Evolutionary conservation across 371 early-diverging fungal genomes (phyloP), one percentile per base, ranked within the genome.

Genomic region (Zopfochytrium polystomum): DNA sequence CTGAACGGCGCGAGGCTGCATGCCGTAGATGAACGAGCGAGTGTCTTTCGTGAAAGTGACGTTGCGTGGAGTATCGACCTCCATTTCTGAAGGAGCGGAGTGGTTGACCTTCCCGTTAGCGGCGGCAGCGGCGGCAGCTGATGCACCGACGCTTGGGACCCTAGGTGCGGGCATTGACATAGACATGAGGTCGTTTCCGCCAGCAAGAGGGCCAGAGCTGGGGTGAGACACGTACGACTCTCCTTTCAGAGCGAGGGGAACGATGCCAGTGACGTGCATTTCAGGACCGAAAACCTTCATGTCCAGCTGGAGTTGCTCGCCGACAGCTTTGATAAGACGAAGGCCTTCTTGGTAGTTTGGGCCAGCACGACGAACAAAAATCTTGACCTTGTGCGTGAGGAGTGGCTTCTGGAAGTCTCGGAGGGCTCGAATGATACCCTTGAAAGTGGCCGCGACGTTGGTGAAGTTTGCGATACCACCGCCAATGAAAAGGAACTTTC

Each of bases 381-480:
- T 90, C 72, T 88, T 87, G 46, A 93, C 91, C 58, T 87, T 85
- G 80, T 93, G 93, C 58, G 79, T 76, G 66, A 90, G 90, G 60
- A 97, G 77, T 34, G 83, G 80, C 74, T 89, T 87, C 74, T 89
- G 86, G 83, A 85, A 96, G 67, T 95, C 96, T 57, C 84, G 84
- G 67, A 97, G 83, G 42, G 96, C 95, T 43, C 91, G 92, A 63
- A 94, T 90, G 71, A 97, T 90, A 64, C 98, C 98, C 90, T 97
- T 96, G 87, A 97, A 97, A 26, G 98, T 97, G 52, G 94, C 84
- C 22, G 96, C 95, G 22, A 97, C 98, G 76, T 97, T 96, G 76
- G 98, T 97, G 65, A 97, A 97, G 88, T 97, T 97, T 78, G 98
- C 98, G 70, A 97, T 97, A 76, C 98, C 98, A 71, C 98, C 98